Evolutionary conservation across 1,139 yeast species (phyloP).

Genomic region (Taphrina populina): DNA sequence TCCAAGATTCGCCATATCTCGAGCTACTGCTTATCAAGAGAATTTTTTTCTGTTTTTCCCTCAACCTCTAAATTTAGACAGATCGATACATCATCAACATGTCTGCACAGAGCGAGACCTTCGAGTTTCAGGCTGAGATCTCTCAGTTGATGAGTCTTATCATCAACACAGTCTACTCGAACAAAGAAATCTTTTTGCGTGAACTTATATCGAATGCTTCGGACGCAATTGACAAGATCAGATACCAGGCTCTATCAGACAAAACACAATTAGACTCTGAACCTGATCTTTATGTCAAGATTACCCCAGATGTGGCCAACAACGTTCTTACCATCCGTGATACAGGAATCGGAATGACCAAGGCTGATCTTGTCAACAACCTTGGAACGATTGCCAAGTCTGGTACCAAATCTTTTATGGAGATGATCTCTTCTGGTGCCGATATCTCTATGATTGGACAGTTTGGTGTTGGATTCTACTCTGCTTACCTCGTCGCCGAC

Average conservation of each 20-base stretch:
- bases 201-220: constrained; percentile 98
- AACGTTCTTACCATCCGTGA: constrained; percentile 96
- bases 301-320: constrained; percentile 93
- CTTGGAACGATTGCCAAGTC: constrained; percentile 99
- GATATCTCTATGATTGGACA: constrained; percentile 99
- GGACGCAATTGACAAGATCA: constrained; percentile 93
- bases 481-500: constrained; percentile 98
- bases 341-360: constrained; percentile 97
- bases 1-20: too few species aligned
- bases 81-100: too few species aligned
- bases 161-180: constrained; percentile 99
- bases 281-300: constrained; percentile 94
- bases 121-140: constrained; percentile 99
- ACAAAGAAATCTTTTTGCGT: constrained; percentile 98
- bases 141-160: constrained; percentile 99
- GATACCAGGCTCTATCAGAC: constrained; percentile 94
- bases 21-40: too few species aligned
- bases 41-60: too few species aligned
- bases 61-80: too few species aligned
- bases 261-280: constrained; percentile 89
- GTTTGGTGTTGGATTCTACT: constrained; percentile 99
- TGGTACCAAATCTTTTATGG: constrained; percentile 99
- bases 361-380: constrained; percentile 97
- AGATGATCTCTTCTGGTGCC: constrained; percentile 98
- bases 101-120: constrained; percentile 35